Percentiles rank a stretch among this genome's conserved stretches.
Conservation (phyloP, 2,329 filamentous ascomycete genomes). For the Pezicula neosporulosa region DNA sequence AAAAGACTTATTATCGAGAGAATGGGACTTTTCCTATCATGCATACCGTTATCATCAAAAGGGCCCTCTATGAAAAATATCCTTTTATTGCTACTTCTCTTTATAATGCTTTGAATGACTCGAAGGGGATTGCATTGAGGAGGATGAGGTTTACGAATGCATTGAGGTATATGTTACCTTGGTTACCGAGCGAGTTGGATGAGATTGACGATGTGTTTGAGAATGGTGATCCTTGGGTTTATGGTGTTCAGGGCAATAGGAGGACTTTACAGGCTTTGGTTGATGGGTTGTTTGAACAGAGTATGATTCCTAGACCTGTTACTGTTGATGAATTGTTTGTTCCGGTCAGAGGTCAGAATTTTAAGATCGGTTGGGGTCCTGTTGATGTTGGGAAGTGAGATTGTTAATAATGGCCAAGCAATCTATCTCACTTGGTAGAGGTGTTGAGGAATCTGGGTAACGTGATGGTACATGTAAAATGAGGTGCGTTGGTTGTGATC, state of each 20-base stretch:
- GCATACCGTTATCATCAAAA: conserved; percentile 8
- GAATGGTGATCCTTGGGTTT: conserved; percentile 29
- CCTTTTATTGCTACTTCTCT: conserved; percentile 27
- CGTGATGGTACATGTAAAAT: too few relatives aligned
- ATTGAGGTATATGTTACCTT: conserved; percentile 33
- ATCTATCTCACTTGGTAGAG: too few relatives aligned
- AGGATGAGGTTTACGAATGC: conserved; percentile 25
- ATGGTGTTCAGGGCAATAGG: conserved; percentile 30
- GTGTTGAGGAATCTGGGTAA: too few relatives aligned
- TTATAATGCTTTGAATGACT: conserved; percentile 30
- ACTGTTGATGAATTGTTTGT: conserved; percentile 28
- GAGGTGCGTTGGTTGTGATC: too few relatives aligned
- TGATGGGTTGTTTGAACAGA: conserved; percentile 27
- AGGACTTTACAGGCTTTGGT: conserved; percentile 29
- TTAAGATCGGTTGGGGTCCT: conserved; percentile 5
- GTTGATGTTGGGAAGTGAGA: background rate
- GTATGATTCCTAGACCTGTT: conserved; percentile 25
- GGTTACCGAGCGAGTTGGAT: conserved; percentile 27
- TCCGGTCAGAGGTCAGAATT: conserved; percentile 2
- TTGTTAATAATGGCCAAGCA: too few relatives aligned
- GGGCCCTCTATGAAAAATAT: conserved; percentile 20
- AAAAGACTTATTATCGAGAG: conserved; percentile 29
- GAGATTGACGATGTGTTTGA: conserved; percentile 32
- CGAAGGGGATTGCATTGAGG: conserved; percentile 28
- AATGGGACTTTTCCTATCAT: conserved; percentile 17